These are phyloP conservation scores for Monosporascus cannonballus DNA, from an alignment of 2,329 filamentous ascomycete species.

Conservation along the genomic window DNA sequence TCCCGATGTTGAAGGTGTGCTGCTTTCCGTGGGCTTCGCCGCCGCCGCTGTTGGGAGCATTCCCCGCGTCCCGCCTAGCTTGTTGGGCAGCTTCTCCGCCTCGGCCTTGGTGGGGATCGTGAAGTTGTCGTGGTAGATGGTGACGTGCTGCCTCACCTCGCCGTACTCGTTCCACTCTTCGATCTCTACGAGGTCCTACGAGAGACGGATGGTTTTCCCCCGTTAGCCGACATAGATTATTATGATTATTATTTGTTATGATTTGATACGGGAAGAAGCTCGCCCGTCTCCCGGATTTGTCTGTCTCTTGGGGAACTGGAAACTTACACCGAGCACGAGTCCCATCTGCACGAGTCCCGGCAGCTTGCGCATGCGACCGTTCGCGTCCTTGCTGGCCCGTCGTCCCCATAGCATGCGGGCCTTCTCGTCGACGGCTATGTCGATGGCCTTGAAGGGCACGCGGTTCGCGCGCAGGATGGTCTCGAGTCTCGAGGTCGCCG, in stretches of 20 bases:
- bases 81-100: constrained; percentile 37
- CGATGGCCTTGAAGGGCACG: constrained; percentile 87
- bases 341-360: constrained; percentile 86
- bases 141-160: constrained; percentile 83
- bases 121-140: constrained; percentile 57
- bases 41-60: constrained; percentile 17
- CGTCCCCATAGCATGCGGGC: constrained; percentile 86
- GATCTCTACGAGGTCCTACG: constrained; percentile 82
- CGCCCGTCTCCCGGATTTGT: background rate
- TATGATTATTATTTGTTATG: background rate
- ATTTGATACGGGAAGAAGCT: background rate
- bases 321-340: constrained; percentile 73
- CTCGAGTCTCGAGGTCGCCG: constrained; percentile 89
- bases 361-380: constrained; percentile 64
- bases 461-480: constrained; percentile 94
- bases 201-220: too few species aligned
- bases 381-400: constrained; percentile 65
- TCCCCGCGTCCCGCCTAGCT: background rate
- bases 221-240: background rate
- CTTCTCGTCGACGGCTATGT: constrained; percentile 84
- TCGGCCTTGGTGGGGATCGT: constrained; percentile 52
- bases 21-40: constrained; percentile 9
- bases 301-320: background rate
- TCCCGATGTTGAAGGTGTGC: constrained; percentile 10
- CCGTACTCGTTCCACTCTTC: constrained; percentile 99